Percentiles rank a stretch among this genome's conserved stretches.
These are phyloP conservation scores for Colletotrichum salicis DNA, from an alignment of 2,329 filamentous ascomycete genomes.

Conservation along the genomic window DNA sequence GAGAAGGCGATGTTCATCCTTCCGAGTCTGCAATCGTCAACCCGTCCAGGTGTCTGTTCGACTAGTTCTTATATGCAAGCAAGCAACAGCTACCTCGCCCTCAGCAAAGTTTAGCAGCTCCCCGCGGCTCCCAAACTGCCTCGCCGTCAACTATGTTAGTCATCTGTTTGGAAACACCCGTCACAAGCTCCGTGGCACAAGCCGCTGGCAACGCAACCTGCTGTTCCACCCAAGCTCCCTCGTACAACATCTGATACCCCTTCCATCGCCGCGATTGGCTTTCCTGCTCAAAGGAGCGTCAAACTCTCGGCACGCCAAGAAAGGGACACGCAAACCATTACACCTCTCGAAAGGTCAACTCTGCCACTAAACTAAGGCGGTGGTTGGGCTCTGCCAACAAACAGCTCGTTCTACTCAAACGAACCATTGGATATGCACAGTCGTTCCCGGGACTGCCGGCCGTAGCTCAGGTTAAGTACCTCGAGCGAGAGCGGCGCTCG, in stretches of 20 bases:
- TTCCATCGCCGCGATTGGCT: not conserved
- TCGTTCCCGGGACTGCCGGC: slow-evolving; percentile 4
- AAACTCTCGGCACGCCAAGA: not conserved
- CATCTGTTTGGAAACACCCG: not conserved
- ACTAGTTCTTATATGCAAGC: not conserved
- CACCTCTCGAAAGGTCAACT: not conserved
- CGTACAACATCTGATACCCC: not conserved
- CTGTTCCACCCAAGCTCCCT: not conserved
- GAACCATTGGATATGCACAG: not conserved
- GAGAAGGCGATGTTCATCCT: not conserved
- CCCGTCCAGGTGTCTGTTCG: not conserved
- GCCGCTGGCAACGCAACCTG: not conserved
- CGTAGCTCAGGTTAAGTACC: not conserved
- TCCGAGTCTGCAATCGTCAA: not conserved
- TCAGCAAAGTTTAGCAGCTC: not conserved
- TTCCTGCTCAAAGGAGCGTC: not conserved
- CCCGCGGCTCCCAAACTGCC: not conserved
- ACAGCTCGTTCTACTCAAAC: not conserved
- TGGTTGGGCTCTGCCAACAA: not conserved
- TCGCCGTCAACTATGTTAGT: not conserved
- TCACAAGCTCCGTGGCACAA: not conserved
- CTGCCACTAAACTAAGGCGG: not conserved
- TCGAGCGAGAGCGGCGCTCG: not conserved
- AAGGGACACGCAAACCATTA: not conserved
- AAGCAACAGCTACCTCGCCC: not conserved